phyloP scores from a whole-genome alignment of 2,329 filamentous ascomycete species.

The Epichloe baconii region DNA sequence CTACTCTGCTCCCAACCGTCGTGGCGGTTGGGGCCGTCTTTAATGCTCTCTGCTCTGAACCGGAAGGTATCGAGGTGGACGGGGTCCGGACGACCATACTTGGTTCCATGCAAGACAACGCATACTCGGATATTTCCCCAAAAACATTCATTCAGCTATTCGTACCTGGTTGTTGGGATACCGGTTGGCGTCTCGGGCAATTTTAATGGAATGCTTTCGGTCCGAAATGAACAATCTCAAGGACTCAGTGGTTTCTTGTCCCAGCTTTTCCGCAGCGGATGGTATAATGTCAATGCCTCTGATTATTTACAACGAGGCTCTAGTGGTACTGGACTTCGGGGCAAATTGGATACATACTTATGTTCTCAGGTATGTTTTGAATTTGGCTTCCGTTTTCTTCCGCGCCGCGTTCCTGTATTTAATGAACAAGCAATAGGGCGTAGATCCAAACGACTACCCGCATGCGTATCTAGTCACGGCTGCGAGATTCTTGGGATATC shows the following conservation, averaged over 20 bases:
- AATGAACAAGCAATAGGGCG: conserved; percentile 28
- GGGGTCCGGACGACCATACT: conserved; percentile 24
- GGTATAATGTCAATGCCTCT: conserved; percentile 46
- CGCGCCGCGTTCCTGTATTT: background rate
- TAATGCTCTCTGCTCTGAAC: background rate
- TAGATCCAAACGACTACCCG: conserved; percentile 47
- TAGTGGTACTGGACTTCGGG: conserved; percentile 39
- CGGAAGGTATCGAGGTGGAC: conserved; percentile 1
- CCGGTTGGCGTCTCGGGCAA: conserved; percentile 49
- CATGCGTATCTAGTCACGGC: conserved; percentile 61
- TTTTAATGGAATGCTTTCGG: conserved; percentile 43
- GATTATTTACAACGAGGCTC: conserved; percentile 48
- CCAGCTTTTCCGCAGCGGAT: conserved; percentile 16
- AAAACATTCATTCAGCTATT: conserved; percentile 55
- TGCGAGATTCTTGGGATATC: conserved; percentile 53
- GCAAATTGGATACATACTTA: conserved; percentile 50
- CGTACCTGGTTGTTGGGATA: conserved; percentile 56
- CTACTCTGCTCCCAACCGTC: background rate
- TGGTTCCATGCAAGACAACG: conserved; percentile 53
- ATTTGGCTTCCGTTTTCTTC: conserved; percentile 5
- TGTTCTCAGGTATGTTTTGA: conserved; percentile 34
- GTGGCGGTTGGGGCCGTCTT: background rate
- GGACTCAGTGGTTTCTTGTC: conserved; percentile 1
- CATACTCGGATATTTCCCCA: conserved; percentile 56
- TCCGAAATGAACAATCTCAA: conserved; percentile 13